Evolutionary conservation across 257 asterid genomes (phyloP), one percentile per base, ranked within the genome.

Genomic region (Capsicum pubescens): DNA sequence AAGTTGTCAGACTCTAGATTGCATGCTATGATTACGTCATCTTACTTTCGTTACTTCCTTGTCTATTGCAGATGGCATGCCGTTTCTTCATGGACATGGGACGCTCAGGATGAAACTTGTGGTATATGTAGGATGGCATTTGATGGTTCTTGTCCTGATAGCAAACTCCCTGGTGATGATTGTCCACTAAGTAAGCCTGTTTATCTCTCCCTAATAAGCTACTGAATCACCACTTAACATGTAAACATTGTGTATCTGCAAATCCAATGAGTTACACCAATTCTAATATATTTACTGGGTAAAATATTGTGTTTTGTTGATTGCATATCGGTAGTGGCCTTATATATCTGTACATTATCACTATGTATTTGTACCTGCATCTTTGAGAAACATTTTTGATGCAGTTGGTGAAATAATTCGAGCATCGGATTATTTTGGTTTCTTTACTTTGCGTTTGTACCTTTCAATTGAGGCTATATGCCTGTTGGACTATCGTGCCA

Each of bases 1-100:
- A 17, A 8, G 5, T 19, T 42, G 21, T 76, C 5, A 21, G 61
- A 61, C 78, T 36, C 60, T 6, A 85, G 56, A 46, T 35, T 32
- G 44, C 61, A 60, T 21, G 39, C 32, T 54, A 4, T 84, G 67
- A 84, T 81, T 39, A 85, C 19, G 16, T 32, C 42, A 36, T 64
- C n/a, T 46, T 70, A 13, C 81, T 74, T 71, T 16, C 35, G 14
- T 14, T 68, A 35, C 17, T 39, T 68, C 77, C 32, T 36, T 67
- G 2, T 82, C 46, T 12, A 61, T 83, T 82, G 58, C 84, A 94
- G 97, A 84, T 95, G 97, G 99, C 97, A 92, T 86, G 97, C 94
- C 36, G 95, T 95, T 86, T 92, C 96, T 85, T 92, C 95, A n/a
- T 95, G 99, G 97, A 93, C 97, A 83, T 94, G 99, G 99, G 94